Evolutionary conservation across 441 rosid genomes (phyloP).

Genomic region (Brassica balearica): DNA sequence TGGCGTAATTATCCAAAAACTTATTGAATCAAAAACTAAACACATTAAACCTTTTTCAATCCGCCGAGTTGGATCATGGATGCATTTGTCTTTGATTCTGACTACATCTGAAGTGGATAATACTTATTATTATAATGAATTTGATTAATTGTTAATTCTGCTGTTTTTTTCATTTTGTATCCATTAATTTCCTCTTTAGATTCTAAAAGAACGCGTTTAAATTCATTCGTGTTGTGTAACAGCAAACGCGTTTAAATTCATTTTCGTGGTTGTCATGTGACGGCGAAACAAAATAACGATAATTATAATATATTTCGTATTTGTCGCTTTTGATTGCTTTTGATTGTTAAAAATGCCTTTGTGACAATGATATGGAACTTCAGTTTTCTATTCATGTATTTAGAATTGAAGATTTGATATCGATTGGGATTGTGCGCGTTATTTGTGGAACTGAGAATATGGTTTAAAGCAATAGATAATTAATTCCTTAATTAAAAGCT

Average conservation of each 20-base stretch:
- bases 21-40: background rate
- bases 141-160: background rate
- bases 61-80: background rate
- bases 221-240: background rate
- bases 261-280: constrained; percentile 31
- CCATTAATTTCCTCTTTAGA: constrained; percentile 1
- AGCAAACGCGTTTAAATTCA: constrained; percentile 5
- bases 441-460: constrained; percentile 11
- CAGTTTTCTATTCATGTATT: background rate
- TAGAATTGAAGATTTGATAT: background rate
- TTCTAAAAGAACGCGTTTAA: constrained; percentile 30
- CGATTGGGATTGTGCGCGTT: constrained; percentile 22
- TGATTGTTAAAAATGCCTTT: background rate
- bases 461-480: background rate
- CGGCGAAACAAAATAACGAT: constrained; percentile 24
- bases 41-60: background rate
- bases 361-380: background rate
- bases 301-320: background rate
- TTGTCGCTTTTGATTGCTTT: constrained; percentile 8
- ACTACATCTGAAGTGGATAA: constrained; percentile 1
- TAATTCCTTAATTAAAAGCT: background rate
- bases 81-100: constrained; percentile 17
- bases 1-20: background rate
- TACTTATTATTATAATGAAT: background rate
- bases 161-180: background rate